These are phyloP conservation scores for Dactylellina haptotyla DNA, from an alignment of 2,329 filamentous ascomycete genomes.

Conservation along the genomic window DNA sequence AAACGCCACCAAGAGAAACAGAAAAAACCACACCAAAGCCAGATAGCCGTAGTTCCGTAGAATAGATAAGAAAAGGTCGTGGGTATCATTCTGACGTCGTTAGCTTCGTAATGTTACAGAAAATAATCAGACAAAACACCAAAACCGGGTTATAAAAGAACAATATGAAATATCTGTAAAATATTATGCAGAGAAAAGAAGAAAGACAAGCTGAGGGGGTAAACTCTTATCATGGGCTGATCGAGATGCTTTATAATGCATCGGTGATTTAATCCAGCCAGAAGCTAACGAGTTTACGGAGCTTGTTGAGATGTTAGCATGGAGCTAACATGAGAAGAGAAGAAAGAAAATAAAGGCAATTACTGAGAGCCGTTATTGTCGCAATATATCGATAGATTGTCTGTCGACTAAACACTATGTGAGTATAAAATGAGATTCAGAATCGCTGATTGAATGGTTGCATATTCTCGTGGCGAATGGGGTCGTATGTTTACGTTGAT, in stretches of 20 bases:
- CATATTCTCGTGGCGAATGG: constrained; percentile 11
- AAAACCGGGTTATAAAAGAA: constrained; percentile 23
- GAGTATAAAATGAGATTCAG: background rate
- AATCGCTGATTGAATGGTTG: constrained; percentile 1
- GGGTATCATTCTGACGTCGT: constrained; percentile 55
- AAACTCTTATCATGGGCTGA: constrained; percentile 38
- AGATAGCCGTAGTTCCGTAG: constrained; percentile 31
- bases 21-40: constrained; percentile 40
- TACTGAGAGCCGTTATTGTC: constrained; percentile 35
- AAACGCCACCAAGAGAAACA: constrained; percentile 36
- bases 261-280: constrained; percentile 8
- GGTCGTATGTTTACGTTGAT: background rate
- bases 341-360: constrained; percentile 33
- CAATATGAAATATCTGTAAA: constrained; percentile 29
- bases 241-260: constrained; percentile 2
- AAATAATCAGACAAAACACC: constrained; percentile 38
- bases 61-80: constrained; percentile 44
- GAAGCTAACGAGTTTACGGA: constrained; percentile 45
- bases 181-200: constrained; percentile 34
- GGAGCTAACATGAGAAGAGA: constrained; percentile 44
- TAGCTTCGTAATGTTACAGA: constrained; percentile 52
- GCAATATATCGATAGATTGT: constrained; percentile 10
- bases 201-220: constrained; percentile 11
- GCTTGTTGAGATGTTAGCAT: constrained; percentile 48
- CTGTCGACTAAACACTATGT: background rate